A percentile compares a stretch with the other conserved stretches of the same genome.
Conservation (phyloP, 1,284 basidiomycete genomes). For the Trametes versicolor region DNA sequence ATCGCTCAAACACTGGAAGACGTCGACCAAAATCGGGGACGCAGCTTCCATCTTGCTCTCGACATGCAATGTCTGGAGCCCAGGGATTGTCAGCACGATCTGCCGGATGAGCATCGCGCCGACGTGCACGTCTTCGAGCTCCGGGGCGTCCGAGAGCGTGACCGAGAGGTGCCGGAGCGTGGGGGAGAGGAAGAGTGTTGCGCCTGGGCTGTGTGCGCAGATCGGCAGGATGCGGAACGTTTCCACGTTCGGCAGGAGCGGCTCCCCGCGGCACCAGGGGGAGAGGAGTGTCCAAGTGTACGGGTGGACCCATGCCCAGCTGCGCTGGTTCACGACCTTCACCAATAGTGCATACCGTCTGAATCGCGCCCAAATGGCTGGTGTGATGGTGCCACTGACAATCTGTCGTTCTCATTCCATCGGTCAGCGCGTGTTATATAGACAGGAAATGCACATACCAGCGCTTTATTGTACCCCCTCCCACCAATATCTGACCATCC, state of each 20-base stretch:
- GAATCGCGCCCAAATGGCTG: background rate
- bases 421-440: background rate
- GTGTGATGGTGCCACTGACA: background rate
- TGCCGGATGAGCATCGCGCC: background rate
- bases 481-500: background rate
- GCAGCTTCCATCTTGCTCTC: background rate
- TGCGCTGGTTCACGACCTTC: background rate
- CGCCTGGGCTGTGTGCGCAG: background rate
- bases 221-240: background rate
- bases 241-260: slow-evolving; percentile 5
- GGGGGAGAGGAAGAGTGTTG: background rate
- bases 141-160: background rate
- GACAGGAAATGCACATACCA: background rate
- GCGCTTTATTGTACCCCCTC: background rate
- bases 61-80: background rate
- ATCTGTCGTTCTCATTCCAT: background rate
- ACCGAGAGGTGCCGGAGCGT: background rate
- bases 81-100: background rate
- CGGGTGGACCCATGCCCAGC: background rate
- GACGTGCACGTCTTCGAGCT: background rate
- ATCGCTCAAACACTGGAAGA: background rate
- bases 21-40: background rate
- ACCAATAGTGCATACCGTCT: background rate
- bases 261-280: slow-evolving; percentile 4
- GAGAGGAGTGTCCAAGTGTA: slow-evolving; percentile 3